Evolutionary conservation across 345 rosid species (phyloP), one percentile per base, ranked within the genome.

Genomic region (Angophora floribunda): DNA sequence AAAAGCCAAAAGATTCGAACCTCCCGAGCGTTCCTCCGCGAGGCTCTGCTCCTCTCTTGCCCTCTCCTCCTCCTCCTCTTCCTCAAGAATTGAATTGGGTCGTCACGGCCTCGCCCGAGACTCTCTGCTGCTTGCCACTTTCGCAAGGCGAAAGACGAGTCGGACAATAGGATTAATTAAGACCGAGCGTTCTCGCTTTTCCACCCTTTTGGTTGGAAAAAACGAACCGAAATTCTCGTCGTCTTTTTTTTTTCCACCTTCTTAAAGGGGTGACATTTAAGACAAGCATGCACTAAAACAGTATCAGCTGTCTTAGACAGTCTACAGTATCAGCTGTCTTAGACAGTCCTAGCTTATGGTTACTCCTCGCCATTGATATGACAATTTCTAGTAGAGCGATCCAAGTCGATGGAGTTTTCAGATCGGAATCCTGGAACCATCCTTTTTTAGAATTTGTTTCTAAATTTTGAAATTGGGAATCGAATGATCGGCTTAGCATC

Each of bases 401-500:
- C 45, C 9, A 14, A 4, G 13, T 30, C 30, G 15, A 61, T n/a
- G 13, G 17, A 36, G 41, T 36, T 7, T 63, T 63, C 32, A n/a
- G 75, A 63, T 14, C 15, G 75, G 75, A 36, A 7, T 13, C 41
- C 14, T 63, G 0, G 26, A 19, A 75, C 45, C 26, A 0, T 17
- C 5, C 14, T 19, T 19, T 4, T 9, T 3, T 14, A 19, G 13
- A 70, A 19, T 19, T 4, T 36, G 13, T 17, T 36, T 13, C 1
- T 19, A 36, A 36, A 9, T 75, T 75, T 36, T 36, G 49, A 21
- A 75, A 36, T 75, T 11, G 11, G 6, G 36, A 70, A 65, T 32
- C 3, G 1, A 65, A 30, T 10, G 6, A 30, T 32, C 6, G 10
- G 0, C 17, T 14, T 5, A 30, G 5, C 6, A 15, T 7, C 3